phyloP scores from a whole-genome alignment of 257 asterid genomes.

The Coffea canephora region DNA sequence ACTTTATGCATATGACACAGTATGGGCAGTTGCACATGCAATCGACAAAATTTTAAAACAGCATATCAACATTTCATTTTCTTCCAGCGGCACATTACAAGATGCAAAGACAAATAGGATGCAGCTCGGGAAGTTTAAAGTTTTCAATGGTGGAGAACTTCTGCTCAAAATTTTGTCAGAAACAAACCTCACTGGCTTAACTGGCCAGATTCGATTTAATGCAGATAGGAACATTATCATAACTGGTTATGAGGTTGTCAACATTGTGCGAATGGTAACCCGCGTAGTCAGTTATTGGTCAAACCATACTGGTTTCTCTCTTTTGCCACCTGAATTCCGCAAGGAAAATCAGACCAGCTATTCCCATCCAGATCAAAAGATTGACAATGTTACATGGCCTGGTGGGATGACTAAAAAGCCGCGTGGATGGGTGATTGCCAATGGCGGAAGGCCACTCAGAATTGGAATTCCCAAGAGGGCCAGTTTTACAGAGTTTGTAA shows the following conservation, averaged over 20 bases:
- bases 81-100: conserved; percentile 10
- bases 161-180: conserved; percentile 19
- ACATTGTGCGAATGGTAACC: conserved; percentile 18
- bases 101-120: not conserved
- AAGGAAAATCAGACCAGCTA: conserved; percentile 2
- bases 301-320: conserved; percentile 31
- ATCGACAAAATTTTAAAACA: conserved; percentile 13
- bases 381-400: conserved; percentile 33
- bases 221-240: conserved; percentile 18
- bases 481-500: conserved; percentile 35
- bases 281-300: conserved; percentile 37
- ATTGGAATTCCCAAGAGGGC: conserved; percentile 36
- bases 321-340: conserved; percentile 22
- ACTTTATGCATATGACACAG: conserved; percentile 38
- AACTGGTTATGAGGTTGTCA: conserved; percentile 29
- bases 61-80: conserved; percentile 22
- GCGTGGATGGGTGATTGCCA: conserved; percentile 38
- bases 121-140: conserved; percentile 24
- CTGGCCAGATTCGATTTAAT: conserved; percentile 32
- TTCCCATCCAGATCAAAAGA: conserved; percentile 21
- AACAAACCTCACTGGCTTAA: conserved; percentile 28
- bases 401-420: conserved; percentile 30
- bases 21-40: conserved; percentile 34
- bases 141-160: conserved; percentile 30
- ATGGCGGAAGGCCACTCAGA: conserved; percentile 24